These are phyloP conservation scores for Termitomyces sp. DNA, from an alignment of 768 basidiomycete genomes.

Conservation along the genomic window DNA sequence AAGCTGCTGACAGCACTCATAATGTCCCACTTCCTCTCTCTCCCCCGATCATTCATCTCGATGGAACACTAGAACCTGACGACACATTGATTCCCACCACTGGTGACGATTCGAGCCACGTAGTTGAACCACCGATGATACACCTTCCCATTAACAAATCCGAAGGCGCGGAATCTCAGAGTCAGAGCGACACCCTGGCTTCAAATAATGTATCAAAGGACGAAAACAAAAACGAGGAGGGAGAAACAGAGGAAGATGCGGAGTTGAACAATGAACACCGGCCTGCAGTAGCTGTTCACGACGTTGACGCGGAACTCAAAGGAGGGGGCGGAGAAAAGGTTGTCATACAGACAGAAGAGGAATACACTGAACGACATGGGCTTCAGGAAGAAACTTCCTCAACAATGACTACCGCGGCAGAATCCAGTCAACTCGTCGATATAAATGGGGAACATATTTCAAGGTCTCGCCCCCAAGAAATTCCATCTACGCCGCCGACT, in stretches of 20 bases:
- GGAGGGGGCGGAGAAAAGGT: background rate
- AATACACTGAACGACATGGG: background rate
- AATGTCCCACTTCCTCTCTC: constrained; percentile 20
- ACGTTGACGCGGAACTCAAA: background rate
- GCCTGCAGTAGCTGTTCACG: background rate
- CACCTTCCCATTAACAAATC: background rate
- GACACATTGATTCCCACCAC: constrained; percentile 1
- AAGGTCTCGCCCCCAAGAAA: background rate
- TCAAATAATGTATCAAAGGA: background rate
- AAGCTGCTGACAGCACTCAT: constrained; percentile 15
- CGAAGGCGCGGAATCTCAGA: background rate
- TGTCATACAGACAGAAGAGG: background rate
- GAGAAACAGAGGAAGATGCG: background rate
- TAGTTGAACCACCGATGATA: background rate
- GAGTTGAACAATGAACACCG: background rate
- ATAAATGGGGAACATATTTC: background rate
- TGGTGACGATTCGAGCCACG: constrained; percentile 6
- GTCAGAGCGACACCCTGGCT: background rate
- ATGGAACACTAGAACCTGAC: constrained; percentile 3
- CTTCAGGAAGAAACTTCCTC: background rate
- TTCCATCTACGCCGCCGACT: constrained; percentile 7
- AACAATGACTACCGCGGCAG: background rate
- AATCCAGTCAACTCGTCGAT: constrained; percentile 1
- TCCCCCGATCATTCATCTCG: constrained; percentile 9
- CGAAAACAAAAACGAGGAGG: background rate